Base-by-base conservation (phyloP, 2,329 filamentous ascomycete genomes). In the Exserohilum turcica region DNA sequence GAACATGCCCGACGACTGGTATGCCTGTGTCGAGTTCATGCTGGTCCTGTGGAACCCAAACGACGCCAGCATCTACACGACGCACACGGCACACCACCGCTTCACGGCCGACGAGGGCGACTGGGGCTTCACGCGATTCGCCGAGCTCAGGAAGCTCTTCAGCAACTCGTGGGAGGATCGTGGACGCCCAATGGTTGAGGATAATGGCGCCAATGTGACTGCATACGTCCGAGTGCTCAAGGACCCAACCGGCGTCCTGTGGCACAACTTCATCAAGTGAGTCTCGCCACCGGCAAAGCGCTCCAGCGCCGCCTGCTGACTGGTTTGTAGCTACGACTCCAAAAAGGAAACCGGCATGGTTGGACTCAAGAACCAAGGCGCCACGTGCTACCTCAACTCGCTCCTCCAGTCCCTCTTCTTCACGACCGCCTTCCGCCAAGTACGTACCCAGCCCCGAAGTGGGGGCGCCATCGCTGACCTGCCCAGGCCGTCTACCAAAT, bases 291-390 rank as follows among this genome's bases (percentile, higher is more conserved):
- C 42, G 28, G 18, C 5, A 24, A 4, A 19, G n/a, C 9, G 13
- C 21, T 13, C 36, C 48, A 9, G 45, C 16, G 15, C 18, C 7
- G 9, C 5, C n/a, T 27, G 0, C 52, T 54, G 24, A 54, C 47
- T 21, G 6, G 21, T 2, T 24, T 13, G 16, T 38, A 76, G 57
- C 77, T 99, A 99, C 74, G 92, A 99, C 73, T 97, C 94, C n/a
- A 99, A 97, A 79, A 96, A 94, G 73, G 92, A 97, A 77, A 99
- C 94, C 0, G 94, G 94, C 52, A 97, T 92, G 79, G 94, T 99
- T 36, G 94, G 94, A 2, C 80, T 99, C 48, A 94, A 94, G 76
- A 99, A 99, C 69, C 94, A 97, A 75, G 94, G 94, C 60, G 94
- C 94, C 32, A 82, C 80, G 9, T 82, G 80, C 68, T 82, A 82